These are phyloP conservation scores for Orobanche coerulescens DNA, from an alignment of 257 asterid species.

Conservation along the genomic window DNA sequence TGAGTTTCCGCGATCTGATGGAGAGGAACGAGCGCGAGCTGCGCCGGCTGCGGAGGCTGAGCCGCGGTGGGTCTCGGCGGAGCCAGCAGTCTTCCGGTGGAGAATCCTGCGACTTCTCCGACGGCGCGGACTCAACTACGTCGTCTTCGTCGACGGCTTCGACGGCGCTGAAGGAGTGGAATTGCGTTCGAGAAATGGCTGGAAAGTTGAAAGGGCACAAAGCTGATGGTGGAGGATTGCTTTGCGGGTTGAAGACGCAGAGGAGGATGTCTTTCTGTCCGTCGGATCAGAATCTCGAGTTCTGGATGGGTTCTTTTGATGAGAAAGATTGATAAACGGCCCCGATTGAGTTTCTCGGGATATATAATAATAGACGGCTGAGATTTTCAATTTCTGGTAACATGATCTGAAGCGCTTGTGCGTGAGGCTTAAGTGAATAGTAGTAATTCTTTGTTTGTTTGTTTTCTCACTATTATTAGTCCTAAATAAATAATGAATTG, in stretches of 20 bases:
- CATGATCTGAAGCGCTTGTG: too few species aligned
- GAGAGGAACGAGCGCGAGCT: too few species aligned
- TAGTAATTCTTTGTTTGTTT: too few species aligned
- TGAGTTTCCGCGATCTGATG: too few species aligned
- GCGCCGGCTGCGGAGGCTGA: conserved; percentile 41
- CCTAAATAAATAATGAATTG: too few species aligned
- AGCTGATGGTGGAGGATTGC: conserved; percentile 43
- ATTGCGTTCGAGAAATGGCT: conserved; percentile 40
- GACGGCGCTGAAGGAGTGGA: conserved; percentile 61
- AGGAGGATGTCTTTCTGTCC: conserved; percentile 51
- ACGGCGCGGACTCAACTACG: conserved; percentile 56
- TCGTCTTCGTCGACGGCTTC: conserved; percentile 53
- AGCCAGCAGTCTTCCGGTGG: conserved; percentile 55
- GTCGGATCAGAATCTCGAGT: conserved; percentile 46
- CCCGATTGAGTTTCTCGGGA: not conserved
- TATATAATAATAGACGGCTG: too few species aligned
- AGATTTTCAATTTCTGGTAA: too few species aligned
- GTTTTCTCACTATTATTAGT: too few species aligned
- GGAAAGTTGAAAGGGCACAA: conserved; percentile 42
- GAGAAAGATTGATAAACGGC: conserved; percentile 34
- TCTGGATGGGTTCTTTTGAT: conserved; percentile 38
- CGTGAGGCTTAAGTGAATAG: too few species aligned
- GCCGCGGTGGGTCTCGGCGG: conserved; percentile 53
- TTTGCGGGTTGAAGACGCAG: conserved; percentile 64
- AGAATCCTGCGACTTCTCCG: conserved; percentile 58